Conservation (phyloP, 306 rosid genomes). For the Trifolium subterraneum region DNA sequence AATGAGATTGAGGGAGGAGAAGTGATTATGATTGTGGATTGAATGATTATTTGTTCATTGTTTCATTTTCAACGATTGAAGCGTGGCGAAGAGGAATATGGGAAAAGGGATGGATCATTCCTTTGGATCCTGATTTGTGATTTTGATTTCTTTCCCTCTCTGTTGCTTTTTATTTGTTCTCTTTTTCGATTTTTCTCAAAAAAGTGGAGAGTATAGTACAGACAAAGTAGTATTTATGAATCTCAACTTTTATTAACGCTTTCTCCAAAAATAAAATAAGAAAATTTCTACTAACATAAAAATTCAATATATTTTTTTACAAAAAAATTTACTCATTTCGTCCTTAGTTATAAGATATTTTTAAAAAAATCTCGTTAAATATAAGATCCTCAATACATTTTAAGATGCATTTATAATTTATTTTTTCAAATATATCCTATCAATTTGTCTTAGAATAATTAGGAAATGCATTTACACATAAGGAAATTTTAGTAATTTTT, state of each 20-base stretch:
- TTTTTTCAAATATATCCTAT: too few species aligned
- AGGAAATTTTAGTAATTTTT: too few species aligned
- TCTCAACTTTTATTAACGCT: not conserved
- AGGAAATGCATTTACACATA: too few species aligned
- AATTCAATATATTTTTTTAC: too few species aligned
- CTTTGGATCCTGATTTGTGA: not conserved
- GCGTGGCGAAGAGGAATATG: not conserved
- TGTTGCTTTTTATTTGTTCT: not conserved
- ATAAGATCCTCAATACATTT: too few species aligned
- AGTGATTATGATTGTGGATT: not conserved
- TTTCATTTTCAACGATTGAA: not conserved
- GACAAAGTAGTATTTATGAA: not conserved
- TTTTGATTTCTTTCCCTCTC: not conserved
- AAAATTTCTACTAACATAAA: too few species aligned
- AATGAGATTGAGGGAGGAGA: not conserved
- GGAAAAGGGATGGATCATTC: not conserved
- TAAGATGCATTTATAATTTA: too few species aligned
- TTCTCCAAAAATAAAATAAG: too few species aligned
- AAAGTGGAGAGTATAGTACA: not conserved
- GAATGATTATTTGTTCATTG: not conserved
- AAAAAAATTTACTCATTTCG: too few species aligned
- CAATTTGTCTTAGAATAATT: too few species aligned
- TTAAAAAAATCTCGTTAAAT: too few species aligned
- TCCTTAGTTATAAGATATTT: too few species aligned
- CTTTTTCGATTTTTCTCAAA: not conserved